A percentile compares a stretch with the other conserved stretches of the same genome.
phyloP scores from a whole-genome alignment of 2,329 filamentous ascomycete species.

The Neofusicoccum cordaticola region DNA sequence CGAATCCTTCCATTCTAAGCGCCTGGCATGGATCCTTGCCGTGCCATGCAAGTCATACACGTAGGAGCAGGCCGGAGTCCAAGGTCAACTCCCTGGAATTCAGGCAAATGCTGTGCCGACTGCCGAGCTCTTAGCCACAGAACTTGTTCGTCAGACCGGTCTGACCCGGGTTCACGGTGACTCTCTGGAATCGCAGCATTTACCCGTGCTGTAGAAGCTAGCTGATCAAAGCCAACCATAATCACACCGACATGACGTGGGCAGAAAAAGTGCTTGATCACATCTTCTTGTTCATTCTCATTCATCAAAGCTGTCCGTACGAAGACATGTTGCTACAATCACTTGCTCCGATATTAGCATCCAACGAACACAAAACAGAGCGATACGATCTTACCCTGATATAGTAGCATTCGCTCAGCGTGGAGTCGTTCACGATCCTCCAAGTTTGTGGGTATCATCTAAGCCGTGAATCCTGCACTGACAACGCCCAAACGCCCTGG shows the following conservation, averaged over 20 bases:
- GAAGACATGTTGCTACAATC: no score
- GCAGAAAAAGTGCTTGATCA: no score
- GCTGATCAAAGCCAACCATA: no score
- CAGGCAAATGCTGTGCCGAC: no score
- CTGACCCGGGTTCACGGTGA: neutral
- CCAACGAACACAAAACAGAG: no score
- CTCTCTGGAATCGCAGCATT: neutral
- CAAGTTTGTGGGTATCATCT: neutral
- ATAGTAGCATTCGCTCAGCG: neutral
- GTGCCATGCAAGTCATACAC: neutral
- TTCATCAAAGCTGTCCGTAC: no score
- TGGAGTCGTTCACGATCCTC: neutral
- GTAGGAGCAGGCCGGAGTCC: neutral
- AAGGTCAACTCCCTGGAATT: neutral
- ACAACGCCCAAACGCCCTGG: neutral
- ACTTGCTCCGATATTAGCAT: no score
- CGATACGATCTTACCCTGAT: no score
- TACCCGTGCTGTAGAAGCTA: neutral
- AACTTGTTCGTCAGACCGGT: no score
- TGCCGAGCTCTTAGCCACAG: no score
- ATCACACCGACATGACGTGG: no score
- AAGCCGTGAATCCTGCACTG: neutral
- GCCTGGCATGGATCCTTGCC: neutral
- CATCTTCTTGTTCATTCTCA: no score
- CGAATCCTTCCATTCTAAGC: neutral